Evolutionary conservation across 2,329 filamentous ascomycete genomes (phyloP).

Genomic region (Seiridium cupressi): DNA sequence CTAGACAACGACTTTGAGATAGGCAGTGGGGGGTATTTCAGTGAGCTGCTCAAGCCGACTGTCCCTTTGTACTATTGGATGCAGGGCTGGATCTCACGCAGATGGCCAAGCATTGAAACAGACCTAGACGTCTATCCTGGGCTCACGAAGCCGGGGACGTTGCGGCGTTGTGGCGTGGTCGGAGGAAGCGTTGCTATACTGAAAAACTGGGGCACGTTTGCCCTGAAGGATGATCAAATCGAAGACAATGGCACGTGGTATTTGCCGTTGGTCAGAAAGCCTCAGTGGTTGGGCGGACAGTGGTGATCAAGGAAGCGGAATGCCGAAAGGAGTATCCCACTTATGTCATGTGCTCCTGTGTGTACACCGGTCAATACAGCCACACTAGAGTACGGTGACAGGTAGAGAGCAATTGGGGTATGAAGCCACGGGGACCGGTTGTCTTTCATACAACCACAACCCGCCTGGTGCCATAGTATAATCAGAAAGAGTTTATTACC

Average conservation of each 20-base stretch:
- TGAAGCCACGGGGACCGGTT: too few species aligned
- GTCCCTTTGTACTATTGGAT: not conserved
- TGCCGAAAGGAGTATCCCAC: constrained; percentile 3
- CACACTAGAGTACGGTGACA: not conserved
- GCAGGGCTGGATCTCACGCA: not conserved
- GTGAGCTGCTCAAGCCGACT: not conserved
- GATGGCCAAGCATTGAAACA: not conserved
- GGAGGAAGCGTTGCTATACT: not conserved
- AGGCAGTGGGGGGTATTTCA: constrained; percentile 8
- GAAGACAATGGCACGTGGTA: constrained; percentile 6
- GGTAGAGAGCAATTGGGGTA: not conserved
- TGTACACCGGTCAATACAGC: not conserved
- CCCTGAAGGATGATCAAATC: not conserved
- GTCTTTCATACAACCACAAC: too few species aligned
- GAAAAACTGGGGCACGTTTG: not conserved
- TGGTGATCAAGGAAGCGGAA: not conserved
- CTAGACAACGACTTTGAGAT: constrained; percentile 11
- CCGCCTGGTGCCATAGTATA: too few species aligned
- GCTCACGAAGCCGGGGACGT: not conserved
- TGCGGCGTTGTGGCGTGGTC: not conserved
- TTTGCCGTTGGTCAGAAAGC: not conserved
- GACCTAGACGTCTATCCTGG: not conserved
- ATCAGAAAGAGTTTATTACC: too few species aligned
- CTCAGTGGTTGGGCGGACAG: not conserved
- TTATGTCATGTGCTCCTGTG: not conserved